Conservation (phyloP, 2,329 filamentous ascomycete species). For the Diaporthe eres region DNA sequence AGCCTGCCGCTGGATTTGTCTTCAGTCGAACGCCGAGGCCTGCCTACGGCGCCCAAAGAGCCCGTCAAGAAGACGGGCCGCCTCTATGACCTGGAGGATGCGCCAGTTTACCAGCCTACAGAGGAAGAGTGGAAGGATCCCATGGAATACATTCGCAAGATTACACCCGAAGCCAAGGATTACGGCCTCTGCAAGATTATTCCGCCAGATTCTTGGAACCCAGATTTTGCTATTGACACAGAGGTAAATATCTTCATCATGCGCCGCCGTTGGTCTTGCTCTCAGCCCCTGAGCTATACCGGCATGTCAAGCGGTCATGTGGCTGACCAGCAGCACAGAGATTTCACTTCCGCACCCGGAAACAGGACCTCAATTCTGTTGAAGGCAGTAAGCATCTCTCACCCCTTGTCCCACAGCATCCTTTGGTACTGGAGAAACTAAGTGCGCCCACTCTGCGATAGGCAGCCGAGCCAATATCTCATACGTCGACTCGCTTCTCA, state of each 20-base stretch:
- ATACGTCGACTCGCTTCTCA: constrained; percentile 93
- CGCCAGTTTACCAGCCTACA: constrained; percentile 90
- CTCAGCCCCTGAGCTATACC: not conserved
- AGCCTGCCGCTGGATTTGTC: constrained; percentile 82
- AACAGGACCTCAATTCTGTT: constrained; percentile 96
- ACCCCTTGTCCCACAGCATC: constrained; percentile 8
- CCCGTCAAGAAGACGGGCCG: constrained; percentile 82
- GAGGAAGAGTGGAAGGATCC: constrained; percentile 96
- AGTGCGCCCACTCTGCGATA: constrained; percentile 53
- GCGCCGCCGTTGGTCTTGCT: not conserved
- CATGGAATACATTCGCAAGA: constrained; percentile 93
- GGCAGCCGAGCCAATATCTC: constrained; percentile 95
- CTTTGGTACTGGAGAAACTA: constrained; percentile 53
- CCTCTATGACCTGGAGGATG: constrained; percentile 88
- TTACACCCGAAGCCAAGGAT: constrained; percentile 85
- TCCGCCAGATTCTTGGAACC: constrained; percentile 93
- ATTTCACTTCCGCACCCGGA: constrained; percentile 96
- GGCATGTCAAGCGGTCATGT: not conserved
- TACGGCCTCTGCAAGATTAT: constrained; percentile 97
- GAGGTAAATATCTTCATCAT: constrained; percentile 73
- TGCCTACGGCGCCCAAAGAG: constrained; percentile 82
- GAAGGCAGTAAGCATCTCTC: constrained; percentile 86
- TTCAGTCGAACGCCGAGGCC: constrained; percentile 92
- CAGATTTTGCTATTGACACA: constrained; percentile 95
- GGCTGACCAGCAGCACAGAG: constrained; percentile 67